Conservation (phyloP, 345 rosid genomes). For the Eucalyptus microcorys region DNA sequence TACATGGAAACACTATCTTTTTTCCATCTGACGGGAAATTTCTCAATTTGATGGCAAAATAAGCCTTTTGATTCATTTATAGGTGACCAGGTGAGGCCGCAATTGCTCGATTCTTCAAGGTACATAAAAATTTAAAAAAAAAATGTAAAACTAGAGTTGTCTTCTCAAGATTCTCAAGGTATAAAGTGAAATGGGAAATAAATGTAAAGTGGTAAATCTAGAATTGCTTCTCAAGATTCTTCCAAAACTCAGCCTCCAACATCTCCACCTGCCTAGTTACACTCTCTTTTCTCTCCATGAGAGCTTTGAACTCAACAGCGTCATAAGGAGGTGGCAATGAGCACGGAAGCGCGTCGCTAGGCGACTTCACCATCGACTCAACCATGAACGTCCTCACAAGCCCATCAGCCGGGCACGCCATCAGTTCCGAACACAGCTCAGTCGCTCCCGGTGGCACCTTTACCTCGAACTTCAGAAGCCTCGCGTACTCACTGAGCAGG, state of each 20-base stretch:
- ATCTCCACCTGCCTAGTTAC: conserved; percentile 4
- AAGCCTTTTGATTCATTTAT: not conserved
- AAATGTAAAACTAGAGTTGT: not conserved
- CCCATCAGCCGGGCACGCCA: conserved; percentile 44
- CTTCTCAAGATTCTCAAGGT: not conserved
- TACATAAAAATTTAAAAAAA: too few relatives aligned
- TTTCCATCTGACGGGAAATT: not conserved
- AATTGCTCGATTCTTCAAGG: not conserved
- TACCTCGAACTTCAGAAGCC: conserved; percentile 46
- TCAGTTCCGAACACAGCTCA: conserved; percentile 41
- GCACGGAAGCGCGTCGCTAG: conserved; percentile 46
- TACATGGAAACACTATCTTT: too few relatives aligned
- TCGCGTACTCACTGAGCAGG: conserved; percentile 47
- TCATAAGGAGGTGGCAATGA: conserved; percentile 51
- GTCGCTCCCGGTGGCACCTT: conserved; percentile 16
- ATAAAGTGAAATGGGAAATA: not conserved
- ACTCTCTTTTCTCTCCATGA: conserved; percentile 14
- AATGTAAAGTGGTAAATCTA: not conserved
- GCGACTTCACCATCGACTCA: conserved; percentile 50
- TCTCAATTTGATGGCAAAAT: not conserved
- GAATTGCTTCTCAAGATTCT: conserved; percentile 10
- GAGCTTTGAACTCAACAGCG: conserved; percentile 15
- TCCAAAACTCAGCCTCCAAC: conserved; percentile 35
- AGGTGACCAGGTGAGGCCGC: not conserved
- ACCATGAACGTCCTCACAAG: conserved; percentile 34